Conservation (phyloP, 1,284 basidiomycete genomes). For the Flammula alnicola region DNA sequence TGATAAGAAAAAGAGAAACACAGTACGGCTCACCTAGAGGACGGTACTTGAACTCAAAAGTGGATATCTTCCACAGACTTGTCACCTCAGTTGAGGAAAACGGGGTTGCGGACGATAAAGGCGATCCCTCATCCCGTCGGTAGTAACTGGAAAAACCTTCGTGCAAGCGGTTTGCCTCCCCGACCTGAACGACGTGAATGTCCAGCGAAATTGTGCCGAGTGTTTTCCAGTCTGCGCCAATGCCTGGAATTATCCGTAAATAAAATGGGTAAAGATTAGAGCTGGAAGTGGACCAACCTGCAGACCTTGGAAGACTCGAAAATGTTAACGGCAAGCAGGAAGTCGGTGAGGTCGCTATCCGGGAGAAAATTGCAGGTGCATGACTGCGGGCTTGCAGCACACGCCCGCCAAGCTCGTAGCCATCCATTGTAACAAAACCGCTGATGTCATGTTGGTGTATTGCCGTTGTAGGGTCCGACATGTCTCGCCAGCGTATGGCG, state of each 20-base stretch:
- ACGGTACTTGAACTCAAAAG: conserved; percentile 34
- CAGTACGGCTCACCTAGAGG: conserved; percentile 24
- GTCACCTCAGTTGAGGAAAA: conserved; percentile 34
- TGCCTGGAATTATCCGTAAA: conserved; percentile 18
- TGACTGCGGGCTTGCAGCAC: conserved; percentile 32
- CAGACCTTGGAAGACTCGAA: conserved; percentile 28
- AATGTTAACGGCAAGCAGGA: conserved; percentile 32
- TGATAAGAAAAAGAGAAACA: conserved; percentile 1
- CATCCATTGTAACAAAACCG: conserved; percentile 33
- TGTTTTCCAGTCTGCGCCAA: conserved; percentile 28
- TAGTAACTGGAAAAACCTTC: conserved; percentile 31
- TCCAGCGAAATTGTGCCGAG: conserved; percentile 33
- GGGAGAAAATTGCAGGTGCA: conserved; percentile 32
- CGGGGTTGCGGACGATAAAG: conserved; percentile 30
- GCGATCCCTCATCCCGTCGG: conserved; percentile 26
- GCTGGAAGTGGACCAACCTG: conserved; percentile 23
- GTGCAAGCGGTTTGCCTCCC: conserved; percentile 30
- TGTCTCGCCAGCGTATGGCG: conserved; percentile 31
- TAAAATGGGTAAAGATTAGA: conserved; percentile 3
- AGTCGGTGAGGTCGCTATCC: conserved; percentile 32
- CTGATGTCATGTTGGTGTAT: conserved; percentile 28
- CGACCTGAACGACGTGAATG: conserved; percentile 32
- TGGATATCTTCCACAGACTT: conserved; percentile 33
- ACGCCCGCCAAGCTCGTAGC: conserved; percentile 31
- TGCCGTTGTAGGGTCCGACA: conserved; percentile 20